Base-by-base conservation (phyloP, 208 protist genomes). In the Phytomonas francai region DNA sequence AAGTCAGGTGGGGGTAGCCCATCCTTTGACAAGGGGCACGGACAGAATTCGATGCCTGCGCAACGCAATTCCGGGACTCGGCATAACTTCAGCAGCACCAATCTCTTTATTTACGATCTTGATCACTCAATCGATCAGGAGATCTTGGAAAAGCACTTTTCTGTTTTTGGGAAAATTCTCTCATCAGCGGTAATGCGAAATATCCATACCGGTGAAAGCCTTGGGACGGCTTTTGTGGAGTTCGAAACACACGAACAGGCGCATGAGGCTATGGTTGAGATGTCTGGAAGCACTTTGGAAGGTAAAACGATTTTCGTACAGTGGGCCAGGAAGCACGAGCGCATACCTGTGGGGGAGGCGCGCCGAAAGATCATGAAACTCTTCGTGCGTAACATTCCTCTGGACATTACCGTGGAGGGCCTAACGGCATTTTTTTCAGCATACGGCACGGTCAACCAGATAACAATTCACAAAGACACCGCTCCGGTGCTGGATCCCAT, bases 361-460 rank as follows among this genome's bases (percentile, higher is more conserved):
- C 83, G 86, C 7, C 72, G 72, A 34, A 83, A 84, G 71, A 94
- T 92, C 25, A 72, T 74, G 29, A 94, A 94, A 72, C 73, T 94
- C 8, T 94, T 94, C 60, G 80, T 94, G 51, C 85, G 89, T 29
- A 94, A 94, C 59, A 78, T 94, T 42, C 89, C 88, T 4, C 49
- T 83, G 2, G 72, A 79, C 27, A 66, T 84, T 19, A 80, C 70
- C 7, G 49, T 68, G 0, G 75, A 72, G n/a, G 67, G 71, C 22
- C 63, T 94, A n/a, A 59, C 62, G 32, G 33, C 1, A 2, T 60
- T 89, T 29, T 92, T 91, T 62, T 51, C 34, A 25, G 19, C 25
- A 28, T 89, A 76, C 72, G 86, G 89, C 27, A 14, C 56, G 49
- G 79, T 92, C 36, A 70, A 72, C 22, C 65, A 72, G 49, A 74